phyloP scores from a whole-genome alignment of 805 yeast genomes.

The Brettanomyces nanus region DNA sequence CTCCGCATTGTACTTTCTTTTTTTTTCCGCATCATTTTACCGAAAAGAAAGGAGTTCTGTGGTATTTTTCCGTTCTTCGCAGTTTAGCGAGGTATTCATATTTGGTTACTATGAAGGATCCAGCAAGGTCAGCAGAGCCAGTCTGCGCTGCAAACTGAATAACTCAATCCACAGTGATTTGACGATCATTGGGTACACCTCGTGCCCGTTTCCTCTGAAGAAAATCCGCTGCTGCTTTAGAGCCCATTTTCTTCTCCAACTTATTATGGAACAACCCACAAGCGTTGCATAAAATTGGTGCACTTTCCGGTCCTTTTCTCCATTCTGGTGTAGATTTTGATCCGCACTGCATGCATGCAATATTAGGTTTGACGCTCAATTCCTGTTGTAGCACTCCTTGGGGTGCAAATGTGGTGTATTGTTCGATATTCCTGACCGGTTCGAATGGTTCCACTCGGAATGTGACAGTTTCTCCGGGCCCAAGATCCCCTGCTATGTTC shows the following conservation, averaged over 20 bases:
- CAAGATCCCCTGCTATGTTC: neutral
- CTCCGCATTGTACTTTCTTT: too few relatives aligned
- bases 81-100: too few relatives aligned
- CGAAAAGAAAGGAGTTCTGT: too few relatives aligned
- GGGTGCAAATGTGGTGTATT: slow-evolving; percentile 13
- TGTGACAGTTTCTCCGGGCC: slow-evolving; percentile 21
- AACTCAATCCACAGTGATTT: neutral
- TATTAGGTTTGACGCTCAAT: slow-evolving; percentile 23
- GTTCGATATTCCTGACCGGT: slow-evolving; percentile 11
- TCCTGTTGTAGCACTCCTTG: slow-evolving; percentile 30
- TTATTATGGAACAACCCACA: slow-evolving; percentile 78
- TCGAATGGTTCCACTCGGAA: slow-evolving; percentile 25
- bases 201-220: slow-evolving; percentile 24
- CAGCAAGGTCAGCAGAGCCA: too few relatives aligned
- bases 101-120: too few relatives aligned
- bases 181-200: slow-evolving; percentile 24
- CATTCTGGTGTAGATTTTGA: slow-evolving; percentile 80
- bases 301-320: slow-evolving; percentile 85
- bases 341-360: slow-evolving; percentile 61
- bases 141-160: too few relatives aligned
- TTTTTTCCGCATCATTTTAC: too few relatives aligned
- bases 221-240: slow-evolving; percentile 31
- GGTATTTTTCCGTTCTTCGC: too few relatives aligned
- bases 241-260: slow-evolving; percentile 41
- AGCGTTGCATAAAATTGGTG: slow-evolving; percentile 80